Base-by-base conservation (phyloP, 805 yeast genomes). In the Pichia deserticola region DNA sequence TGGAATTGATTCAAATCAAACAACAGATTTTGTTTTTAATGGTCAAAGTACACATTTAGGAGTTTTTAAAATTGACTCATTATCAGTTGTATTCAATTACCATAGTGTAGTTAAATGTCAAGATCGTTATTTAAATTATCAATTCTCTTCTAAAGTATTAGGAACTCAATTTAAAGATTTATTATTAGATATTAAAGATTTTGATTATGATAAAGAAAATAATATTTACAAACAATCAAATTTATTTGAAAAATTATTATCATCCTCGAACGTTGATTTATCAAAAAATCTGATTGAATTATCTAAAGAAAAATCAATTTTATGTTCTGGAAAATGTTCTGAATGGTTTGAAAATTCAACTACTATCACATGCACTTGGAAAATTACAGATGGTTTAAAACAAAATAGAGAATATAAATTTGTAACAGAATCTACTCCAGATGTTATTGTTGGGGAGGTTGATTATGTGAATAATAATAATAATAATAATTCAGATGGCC, bases 21-120 rank as follows among this genome's bases (percentile, higher is more conserved):
- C 44, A 5, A 48, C 38, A 5, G 50, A 48, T 15, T 48, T 48
- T 39, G 47, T 42, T 10, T 43, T 38, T n/a, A 48, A 48, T 43
- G 47, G 40, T 0, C 51, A 48, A 39, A 48, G 51, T 48, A 48
- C 47, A 4, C n/a, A 33, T 6, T 35, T 48, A 13, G 51, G 51
- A 30, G 34, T 43, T 27, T 43, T 48, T 20, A 35, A 38, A 27
- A 42, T 40, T 11, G 42, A 47, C 8, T 47, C 42, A 28, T 29
- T 45, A 20, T 9, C n/a, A 28, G 27, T 45, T 8, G 41, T 20
- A 20, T 20, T 20, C 20, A 20, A 20, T 20, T 20, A 20, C 20
- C 20, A 20, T 20, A 20, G 20, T 20, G 20, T 20, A 20, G 20
- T 20, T 20, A 20, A 20, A 20, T 20, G 20, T 20, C 20, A 20